Conservation (phyloP, 306 rosid species). For the Glycine soja region DNA sequence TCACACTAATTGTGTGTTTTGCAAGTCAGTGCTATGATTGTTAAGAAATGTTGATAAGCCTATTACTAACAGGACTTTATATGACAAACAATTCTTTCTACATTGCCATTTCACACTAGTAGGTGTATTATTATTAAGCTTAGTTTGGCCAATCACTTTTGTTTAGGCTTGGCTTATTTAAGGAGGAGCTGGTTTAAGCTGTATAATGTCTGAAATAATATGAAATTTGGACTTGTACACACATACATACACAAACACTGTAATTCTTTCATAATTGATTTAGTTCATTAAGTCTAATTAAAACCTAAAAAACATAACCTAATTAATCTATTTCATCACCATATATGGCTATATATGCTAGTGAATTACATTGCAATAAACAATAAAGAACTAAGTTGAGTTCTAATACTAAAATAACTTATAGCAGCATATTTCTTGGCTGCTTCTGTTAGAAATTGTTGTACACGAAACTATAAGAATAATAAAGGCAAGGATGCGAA, state of each 20-base stretch:
- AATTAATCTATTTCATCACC: neutral
- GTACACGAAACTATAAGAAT: no score
- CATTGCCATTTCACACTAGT: neutral
- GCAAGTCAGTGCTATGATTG: no score
- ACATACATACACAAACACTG: neutral
- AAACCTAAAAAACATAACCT: neutral
- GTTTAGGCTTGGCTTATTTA: neutral
- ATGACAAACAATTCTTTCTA: neutral
- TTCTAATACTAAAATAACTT: no score
- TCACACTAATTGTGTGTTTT: neutral
- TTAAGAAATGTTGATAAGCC: neutral
- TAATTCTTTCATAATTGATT: neutral
- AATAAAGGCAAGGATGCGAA: no score
- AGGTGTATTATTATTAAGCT: neutral
- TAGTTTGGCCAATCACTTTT: neutral
- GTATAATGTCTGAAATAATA: neutral
- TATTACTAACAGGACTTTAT: neutral
- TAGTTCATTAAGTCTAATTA: neutral
- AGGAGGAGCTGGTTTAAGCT: neutral
- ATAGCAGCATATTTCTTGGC: no score
- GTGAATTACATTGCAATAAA: neutral
- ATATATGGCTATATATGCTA: neutral
- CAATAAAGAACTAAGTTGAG: neutral
- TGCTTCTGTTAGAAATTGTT: no score
- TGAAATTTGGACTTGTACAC: neutral